Evolutionary conservation across 495 filamentous ascomycete species (phyloP), one percentile per base, ranked within the genome.

Genomic region (Parathielavia hyrcaniae): DNA sequence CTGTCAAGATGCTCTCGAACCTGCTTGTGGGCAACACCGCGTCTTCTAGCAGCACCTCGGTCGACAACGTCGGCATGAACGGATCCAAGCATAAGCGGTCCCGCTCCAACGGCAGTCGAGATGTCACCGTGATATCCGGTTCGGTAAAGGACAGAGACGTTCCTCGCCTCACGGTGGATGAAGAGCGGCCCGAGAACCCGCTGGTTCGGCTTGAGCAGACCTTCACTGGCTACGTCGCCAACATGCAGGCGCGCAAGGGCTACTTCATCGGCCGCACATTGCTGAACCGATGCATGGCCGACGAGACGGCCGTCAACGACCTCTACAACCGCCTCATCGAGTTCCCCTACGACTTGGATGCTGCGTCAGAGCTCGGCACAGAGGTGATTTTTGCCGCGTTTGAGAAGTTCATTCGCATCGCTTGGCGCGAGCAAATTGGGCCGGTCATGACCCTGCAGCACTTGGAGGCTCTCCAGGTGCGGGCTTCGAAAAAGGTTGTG

Each of bases 331-430:
- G 82, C 35, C 77, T 96, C 34, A 79, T 96, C 41, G 90, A 95
- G 69, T 84, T 88, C 61, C 88, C 90, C 0, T 84, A 79, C 50
- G 87, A 86, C 59, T 74, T 87, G 43, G 83, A 95, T 51, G 75
- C 83, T 13, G 83, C 88, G 5, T 82, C 84, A 1, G 88, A 96
- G 57, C 80, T 87, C 4, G 79, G 88, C 13, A 83, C 96, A 20
- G 91, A 96, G 67, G 85, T 92, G n/a, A 77, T 97, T 11, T 96
- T 97, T 63, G 86, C 86, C 17, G 89, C 92, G 1, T 98, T 98
- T 65, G 91, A 95, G 64, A 96, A 93, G 58, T 98, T 97, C 60
- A 77, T 97, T 65, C 83, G 82, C 57, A 85, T 88, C 56, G 90
- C 90, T 32, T 98, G 93, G 93, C 83, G 78, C 53, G 85, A 90